Evolutionary conservation across 2,329 filamentous ascomycete species (phyloP), one percentile per base, ranked within the genome.

Genomic region (Microdochium bolleyi): DNA sequence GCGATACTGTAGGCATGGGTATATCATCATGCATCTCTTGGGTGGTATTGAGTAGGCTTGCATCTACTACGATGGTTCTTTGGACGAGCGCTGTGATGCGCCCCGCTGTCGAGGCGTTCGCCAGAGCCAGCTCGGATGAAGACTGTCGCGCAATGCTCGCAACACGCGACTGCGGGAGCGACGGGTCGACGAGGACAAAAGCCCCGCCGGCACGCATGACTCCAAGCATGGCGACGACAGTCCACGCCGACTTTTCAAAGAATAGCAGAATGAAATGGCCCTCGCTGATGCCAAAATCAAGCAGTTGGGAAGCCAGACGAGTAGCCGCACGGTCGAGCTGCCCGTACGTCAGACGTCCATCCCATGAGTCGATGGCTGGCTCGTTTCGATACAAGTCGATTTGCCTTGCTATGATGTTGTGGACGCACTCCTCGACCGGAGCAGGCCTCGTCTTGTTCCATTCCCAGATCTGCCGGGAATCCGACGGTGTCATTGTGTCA

Each of bases 141-240:
- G 67, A 57, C 49, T 70, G 63, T 5, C 53, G 49, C 4, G 66
- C 58, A 27, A 73, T 68, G 41, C 63, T 63, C 4, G 63, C 62
- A n/a, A 73, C 59, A 9, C 72, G 65, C 13, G 64, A 62, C 3
- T 64, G 54, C 0, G 66, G 66, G 0, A 70, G 57, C 8, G 65
- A 62, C 8, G 54, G 52, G 25, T 52, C 51, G 24, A 51, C 27
- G 34, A 53, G 49, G 14, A 53, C 24, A 21, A 51, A 52, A 10
- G 54, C 53, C 5, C 52, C 52, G 21, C 55, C 55, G 3, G 55
- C 53, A 16, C 49, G 37, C 22, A 55, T 24, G 61, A 63, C 46
- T 64, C 58, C 10, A 52, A 34, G 51, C 54, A 49, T 56, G 51
- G 30, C 58, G 48, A 54, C 54, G 32, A 51, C 46, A 11, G 46